Conservation (phyloP, 495 filamentous ascomycete genomes). For the Talaromyces nanjingensis region DNA sequence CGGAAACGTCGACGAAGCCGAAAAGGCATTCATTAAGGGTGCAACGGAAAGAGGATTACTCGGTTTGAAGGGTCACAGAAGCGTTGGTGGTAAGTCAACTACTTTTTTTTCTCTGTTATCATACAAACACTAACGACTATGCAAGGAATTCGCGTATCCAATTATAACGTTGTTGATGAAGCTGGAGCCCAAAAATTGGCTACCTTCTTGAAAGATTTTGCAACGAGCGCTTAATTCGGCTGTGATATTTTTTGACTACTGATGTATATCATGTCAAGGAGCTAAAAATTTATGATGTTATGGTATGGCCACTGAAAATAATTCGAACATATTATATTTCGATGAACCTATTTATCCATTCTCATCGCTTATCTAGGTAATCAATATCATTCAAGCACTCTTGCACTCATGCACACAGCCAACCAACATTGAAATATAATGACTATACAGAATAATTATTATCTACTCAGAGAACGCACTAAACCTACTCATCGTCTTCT, state of each 20-base stretch:
- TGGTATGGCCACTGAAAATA: not conserved
- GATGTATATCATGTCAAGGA: not conserved
- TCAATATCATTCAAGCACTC: not conserved
- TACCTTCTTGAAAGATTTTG: slow-evolving; percentile 51
- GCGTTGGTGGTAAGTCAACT: slow-evolving; percentile 64
- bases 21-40: slow-evolving; percentile 72
- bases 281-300: not conserved
- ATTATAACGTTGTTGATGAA: slow-evolving; percentile 56
- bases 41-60: slow-evolving; percentile 55
- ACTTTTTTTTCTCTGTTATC: slow-evolving; percentile 19
- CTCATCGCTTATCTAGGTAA: not conserved
- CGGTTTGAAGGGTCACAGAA: slow-evolving; percentile 77
- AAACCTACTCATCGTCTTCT: not conserved
- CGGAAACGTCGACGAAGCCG: slow-evolving; percentile 51
- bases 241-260: not conserved
- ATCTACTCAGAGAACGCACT: slow-evolving; percentile 1
- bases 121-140: slow-evolving; percentile 6
- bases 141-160: slow-evolving; percentile 21
- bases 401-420: not conserved
- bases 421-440: not conserved
- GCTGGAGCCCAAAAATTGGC: slow-evolving; percentile 53
- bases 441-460: not conserved
- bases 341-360: not conserved
- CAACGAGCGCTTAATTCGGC: slow-evolving; percentile 11
- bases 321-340: not conserved